Conservation (phyloP, 2,329 filamentous ascomycete species). For the Stachybotrys chlorohalonatus region DNA sequence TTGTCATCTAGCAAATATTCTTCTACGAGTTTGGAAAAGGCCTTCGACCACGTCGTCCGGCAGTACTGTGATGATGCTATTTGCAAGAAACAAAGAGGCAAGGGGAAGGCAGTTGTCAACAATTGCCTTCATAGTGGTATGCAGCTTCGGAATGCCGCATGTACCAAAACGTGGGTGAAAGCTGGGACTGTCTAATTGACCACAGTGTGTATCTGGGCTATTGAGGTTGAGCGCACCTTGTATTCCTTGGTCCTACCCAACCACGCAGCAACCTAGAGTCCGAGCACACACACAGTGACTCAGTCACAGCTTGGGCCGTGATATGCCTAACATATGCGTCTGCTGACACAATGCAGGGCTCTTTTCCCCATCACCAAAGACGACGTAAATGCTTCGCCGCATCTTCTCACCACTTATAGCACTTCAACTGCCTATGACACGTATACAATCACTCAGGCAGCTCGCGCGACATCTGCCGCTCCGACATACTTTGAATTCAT, state of each 20-base stretch:
- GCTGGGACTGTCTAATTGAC: no score
- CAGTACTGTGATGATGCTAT: slow-evolving; percentile 7
- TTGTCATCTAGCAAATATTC: slow-evolving; percentile 12
- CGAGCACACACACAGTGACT: no score
- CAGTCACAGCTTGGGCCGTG: no score
- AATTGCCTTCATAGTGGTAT: slow-evolving; percentile 11
- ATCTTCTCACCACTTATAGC: slow-evolving; percentile 17
- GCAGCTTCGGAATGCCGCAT: slow-evolving; percentile 10
- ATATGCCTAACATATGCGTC: no score
- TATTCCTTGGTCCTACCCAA: no score
- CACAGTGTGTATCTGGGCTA: no score
- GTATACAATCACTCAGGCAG: slow-evolving; percentile 20
- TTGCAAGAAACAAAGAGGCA: slow-evolving; percentile 2
- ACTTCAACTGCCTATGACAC: slow-evolving; percentile 6
- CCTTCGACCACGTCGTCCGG: slow-evolving; percentile 10
- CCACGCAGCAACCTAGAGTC: no score
- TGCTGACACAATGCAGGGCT: slow-evolving; percentile 5
- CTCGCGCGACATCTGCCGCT: slow-evolving; percentile 18
- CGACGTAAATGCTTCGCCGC: slow-evolving; percentile 14
- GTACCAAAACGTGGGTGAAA: slow-evolving; percentile 12
- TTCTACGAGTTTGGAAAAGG: slow-evolving; percentile 12
- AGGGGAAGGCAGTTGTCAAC: neutral
- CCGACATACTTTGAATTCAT: slow-evolving; percentile 20
- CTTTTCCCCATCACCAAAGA: slow-evolving; percentile 18
- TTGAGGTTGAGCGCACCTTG: no score